Conservation (phyloP, 805 yeast genomes). For the Wickerhamomyces bovis region DNA sequence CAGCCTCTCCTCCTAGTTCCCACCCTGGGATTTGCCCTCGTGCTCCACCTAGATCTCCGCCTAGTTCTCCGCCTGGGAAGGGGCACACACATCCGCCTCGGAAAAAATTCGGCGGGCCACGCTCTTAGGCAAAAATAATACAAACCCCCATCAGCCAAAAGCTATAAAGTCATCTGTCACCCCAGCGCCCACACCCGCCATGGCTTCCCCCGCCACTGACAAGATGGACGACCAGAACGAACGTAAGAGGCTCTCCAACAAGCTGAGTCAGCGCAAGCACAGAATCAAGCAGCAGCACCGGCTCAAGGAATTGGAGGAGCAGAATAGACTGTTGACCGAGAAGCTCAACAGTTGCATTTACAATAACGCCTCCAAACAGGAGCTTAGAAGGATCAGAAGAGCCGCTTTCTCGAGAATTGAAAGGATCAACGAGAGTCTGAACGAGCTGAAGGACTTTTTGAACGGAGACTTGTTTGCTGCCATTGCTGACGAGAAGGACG, state of each 20-base stretch:
- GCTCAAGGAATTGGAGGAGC: constrained; percentile 8
- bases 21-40: too few relatives aligned
- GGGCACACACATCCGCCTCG: too few relatives aligned
- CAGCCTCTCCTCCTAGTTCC: too few relatives aligned
- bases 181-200: background rate
- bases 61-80: too few relatives aligned
- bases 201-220: background rate
- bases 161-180: background rate
- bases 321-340: constrained; percentile 2
- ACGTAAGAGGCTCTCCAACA: constrained; percentile 9
- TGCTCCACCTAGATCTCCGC: background rate
- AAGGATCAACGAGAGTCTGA: constrained; percentile 1
- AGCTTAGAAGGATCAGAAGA: constrained; percentile 5
- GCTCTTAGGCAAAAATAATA: background rate
- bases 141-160: too few relatives aligned
- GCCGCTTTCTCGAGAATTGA: constrained; percentile 3
- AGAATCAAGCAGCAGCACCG: constrained; percentile 11
- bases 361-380: constrained; percentile 5
- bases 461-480: constrained; percentile 3
- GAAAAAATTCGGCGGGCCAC: background rate
- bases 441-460: constrained; percentile 4
- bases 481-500: background rate
- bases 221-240: constrained; percentile 6
- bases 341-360: constrained; percentile 7
- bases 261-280: constrained; percentile 12